Evolutionary conservation across 176 grass and related monocot species (phyloP), one percentile per base, ranked within the genome.

Genomic region (Rhynchospora pubera): DNA sequence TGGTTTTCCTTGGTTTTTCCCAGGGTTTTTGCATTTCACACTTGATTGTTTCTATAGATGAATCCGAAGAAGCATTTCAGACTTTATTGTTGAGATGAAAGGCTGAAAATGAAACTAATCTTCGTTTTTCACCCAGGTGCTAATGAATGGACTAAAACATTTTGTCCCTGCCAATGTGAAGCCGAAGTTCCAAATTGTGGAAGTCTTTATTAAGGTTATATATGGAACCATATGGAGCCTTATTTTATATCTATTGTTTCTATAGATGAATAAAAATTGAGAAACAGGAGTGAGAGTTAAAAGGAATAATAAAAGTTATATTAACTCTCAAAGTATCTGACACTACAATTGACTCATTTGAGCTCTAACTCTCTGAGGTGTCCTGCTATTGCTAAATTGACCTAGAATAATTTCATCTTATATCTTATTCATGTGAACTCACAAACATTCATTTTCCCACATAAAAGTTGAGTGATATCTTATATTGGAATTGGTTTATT

Each of bases 81-180:
- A 61, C 66, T 46, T 70, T 10, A 10, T 23, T 62, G 83, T 69
- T 32, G 13, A 73, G 79, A 68, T 70, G 6, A 53, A 58, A 84
- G 18, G 74, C 9, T 83, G 23, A 79, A 85, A 59, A 15, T 61
- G 77, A 48, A 70, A 72, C 50, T 64, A 52, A 53, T 50, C 50
- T 6, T 57, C 65, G 18, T 42, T 94, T 78, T 86, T 86, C 44
- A 84, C 88, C 52, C 88, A 99, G 97, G 97, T 99, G 24, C 80
- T 96, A 79, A 99, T 99, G 83, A 99, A 93, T 91, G 93, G 93
- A 57, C 62, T 99, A 46, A 89, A 91, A 78, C 97, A 99, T 84
- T 91, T 99, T 56, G 90, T 94, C 76, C 85, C 92, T 52, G 62
- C 77, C 22, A 99, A 96, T 90, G 93, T 99, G 80, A 96, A 88